Percentiles rank a stretch among this genome's conserved stretches.
These are phyloP conservation scores for Triticum monococcum DNA, from an alignment of 176 grass and related monocot species.

Conservation along the genomic window DNA sequence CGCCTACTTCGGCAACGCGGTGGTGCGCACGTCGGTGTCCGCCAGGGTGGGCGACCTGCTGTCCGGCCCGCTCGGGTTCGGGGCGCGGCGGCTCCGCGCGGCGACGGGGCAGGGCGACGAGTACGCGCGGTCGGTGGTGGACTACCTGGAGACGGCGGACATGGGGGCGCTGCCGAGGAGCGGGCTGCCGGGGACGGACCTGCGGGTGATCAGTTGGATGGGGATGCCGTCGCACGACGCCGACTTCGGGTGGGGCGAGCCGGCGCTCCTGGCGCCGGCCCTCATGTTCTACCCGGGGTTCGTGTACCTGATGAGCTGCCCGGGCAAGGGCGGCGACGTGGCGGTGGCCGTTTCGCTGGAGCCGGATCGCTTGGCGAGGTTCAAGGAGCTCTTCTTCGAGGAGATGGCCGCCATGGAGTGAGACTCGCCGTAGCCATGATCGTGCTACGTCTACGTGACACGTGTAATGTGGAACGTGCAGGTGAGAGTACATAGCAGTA, in stretches of 20 bases:
- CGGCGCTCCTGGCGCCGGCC: conserved; percentile 38
- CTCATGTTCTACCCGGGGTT: conserved; percentile 41
- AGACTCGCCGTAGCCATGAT: not conserved
- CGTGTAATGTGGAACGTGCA: not conserved
- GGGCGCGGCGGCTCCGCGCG: conserved; percentile 13
- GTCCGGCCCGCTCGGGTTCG: not conserved
- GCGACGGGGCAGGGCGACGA: conserved; percentile 35
- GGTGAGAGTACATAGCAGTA: too few relatives aligned
- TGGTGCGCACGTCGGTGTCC: conserved; percentile 28
- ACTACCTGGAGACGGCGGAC: conserved; percentile 42
- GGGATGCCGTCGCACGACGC: conserved; percentile 55
- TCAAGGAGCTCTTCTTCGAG: conserved; percentile 52
- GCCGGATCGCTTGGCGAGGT: conserved; percentile 36
- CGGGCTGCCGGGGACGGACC: conserved; percentile 23
- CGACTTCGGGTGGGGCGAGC: conserved; percentile 64
- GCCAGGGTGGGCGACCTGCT: conserved; percentile 42
- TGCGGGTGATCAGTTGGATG: conserved; percentile 58
- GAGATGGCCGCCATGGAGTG: conserved; percentile 29
- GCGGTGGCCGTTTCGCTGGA: conserved; percentile 43
- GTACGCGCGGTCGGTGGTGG: conserved; percentile 44
- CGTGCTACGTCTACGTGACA: not conserved
- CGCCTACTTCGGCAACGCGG: conserved; percentile 56
- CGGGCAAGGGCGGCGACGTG: conserved; percentile 36
- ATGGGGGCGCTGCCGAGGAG: not conserved
- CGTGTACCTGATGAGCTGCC: conserved; percentile 44